Base-by-base conservation (phyloP, 352 stramenopile genomes). In the Globisporangium orthogonon region DNA sequence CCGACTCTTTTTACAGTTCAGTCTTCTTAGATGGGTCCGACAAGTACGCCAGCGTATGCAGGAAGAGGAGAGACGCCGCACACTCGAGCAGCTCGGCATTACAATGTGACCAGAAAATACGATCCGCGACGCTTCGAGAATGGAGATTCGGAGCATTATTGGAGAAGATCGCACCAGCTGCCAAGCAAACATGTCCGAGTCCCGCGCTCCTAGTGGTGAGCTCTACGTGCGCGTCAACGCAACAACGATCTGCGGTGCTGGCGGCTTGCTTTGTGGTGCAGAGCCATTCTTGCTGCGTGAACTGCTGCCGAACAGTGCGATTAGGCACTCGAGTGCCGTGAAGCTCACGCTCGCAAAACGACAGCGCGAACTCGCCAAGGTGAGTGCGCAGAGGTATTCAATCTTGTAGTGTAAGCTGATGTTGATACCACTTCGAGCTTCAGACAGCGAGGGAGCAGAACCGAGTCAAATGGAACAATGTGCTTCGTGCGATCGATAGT, bases 1-100 rank as follows among this genome's bases (percentile, higher is more conserved):
- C 53, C 72, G 73, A 0, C 62, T 87, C 31, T 86, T 80, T 48
- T 71, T 89, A 48, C 76, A 81, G 54, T 75, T 69, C 41, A 82
- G 75, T 29, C 64, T 89, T 53, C 54, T 86, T 44, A 71, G 72
- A n/a, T 89, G 76, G 74, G 69, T 87, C 45, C 63, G 64, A 7
- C 70, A 87, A 48, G 68, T 66, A 29, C 61, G 73, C 15, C 71
- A 69, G 41, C 71, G 75, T n/a, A 53, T 60, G 2, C 66, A 74
- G 1, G 70, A 74, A 41, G 67, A 74, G 11, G 62, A 74, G 17
- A 60, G 61, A 4, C 52, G 47, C 0, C 58, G 41, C 18, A 57
- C 61, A 3, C 60, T 67, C 9, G 61, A 68, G 52, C 43, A 50
- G 28, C 48, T 71, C 28, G 63, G 37, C 44, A 29, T n/a, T 23